Evolutionary conservation across 345 rosid genomes (phyloP).

Genomic region (Linum usitatissimum): DNA sequence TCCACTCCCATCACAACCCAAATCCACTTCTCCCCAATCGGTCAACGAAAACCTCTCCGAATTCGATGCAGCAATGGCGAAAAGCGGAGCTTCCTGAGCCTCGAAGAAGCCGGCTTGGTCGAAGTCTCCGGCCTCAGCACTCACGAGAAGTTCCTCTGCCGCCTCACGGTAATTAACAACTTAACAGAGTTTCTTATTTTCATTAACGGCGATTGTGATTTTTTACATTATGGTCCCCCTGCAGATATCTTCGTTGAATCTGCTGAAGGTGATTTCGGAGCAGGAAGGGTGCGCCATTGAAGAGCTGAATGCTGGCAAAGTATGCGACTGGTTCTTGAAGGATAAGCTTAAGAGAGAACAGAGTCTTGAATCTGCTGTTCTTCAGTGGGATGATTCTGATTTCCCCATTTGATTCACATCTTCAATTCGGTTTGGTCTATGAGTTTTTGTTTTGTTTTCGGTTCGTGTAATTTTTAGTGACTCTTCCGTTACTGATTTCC

Average conservation of each 20-base stretch:
- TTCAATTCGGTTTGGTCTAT: no score
- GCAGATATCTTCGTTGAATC: conserved; percentile 80
- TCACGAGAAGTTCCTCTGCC: conserved; percentile 77
- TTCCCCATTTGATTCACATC: conserved; percentile 26
- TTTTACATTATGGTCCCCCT: neutral
- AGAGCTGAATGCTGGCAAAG: conserved; percentile 71
- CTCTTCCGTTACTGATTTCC: no score
- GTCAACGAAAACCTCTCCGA: no score
- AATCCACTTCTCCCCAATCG: no score
- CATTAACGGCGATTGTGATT: neutral
- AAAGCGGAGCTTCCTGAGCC: conserved; percentile 38
- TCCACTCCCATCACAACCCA: no score
- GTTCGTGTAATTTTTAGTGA: no score
- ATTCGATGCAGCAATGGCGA: no score
- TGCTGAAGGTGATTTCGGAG: conserved; percentile 66
- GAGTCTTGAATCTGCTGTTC: conserved; percentile 54
- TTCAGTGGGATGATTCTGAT: conserved; percentile 88
- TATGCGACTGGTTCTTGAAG: conserved; percentile 82
- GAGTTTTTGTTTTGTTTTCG: neutral
- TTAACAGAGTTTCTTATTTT: neutral
- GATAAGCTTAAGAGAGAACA: conserved; percentile 78
- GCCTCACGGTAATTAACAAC: conserved; percentile 49
- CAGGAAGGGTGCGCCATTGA: conserved; percentile 75
- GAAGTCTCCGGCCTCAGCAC: conserved; percentile 67
- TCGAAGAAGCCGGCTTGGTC: conserved; percentile 88